phyloP scores from a whole-genome alignment of 2,329 filamentous ascomycete species.

The Elsinoe necatrix region DNA sequence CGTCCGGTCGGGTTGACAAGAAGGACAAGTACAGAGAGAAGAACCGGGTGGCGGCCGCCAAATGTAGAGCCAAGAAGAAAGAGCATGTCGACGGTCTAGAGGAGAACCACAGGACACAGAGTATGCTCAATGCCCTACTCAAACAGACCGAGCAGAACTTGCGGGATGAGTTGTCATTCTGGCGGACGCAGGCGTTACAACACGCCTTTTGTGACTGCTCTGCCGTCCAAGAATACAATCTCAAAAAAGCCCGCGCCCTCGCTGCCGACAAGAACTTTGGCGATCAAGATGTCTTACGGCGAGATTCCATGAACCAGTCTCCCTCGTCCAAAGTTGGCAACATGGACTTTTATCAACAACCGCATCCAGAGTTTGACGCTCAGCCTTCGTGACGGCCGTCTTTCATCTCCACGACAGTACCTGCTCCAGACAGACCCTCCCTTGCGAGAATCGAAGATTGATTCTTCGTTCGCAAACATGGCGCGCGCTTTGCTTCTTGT shows the following conservation, averaged over 20 bases:
- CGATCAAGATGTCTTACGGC: background rate
- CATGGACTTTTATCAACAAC: background rate
- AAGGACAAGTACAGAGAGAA: slow-evolving; percentile 56
- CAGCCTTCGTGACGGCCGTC: slow-evolving; percentile 5
- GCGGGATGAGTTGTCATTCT: slow-evolving; percentile 27
- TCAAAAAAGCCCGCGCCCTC: slow-evolving; percentile 23
- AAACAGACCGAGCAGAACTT: slow-evolving; percentile 27
- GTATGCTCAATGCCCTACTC: slow-evolving; percentile 26
- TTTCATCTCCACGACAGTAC: slow-evolving; percentile 10
- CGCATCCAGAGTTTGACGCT: slow-evolving; percentile 11
- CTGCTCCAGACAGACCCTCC: slow-evolving; percentile 10
- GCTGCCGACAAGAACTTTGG: slow-evolving; percentile 14
- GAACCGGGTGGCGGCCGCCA: slow-evolving; percentile 64
- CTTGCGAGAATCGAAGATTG: slow-evolving; percentile 1
- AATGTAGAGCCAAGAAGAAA: slow-evolving; percentile 64
- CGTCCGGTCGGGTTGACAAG: slow-evolving; percentile 33
- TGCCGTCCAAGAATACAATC: slow-evolving; percentile 28
- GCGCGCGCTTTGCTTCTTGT: slow-evolving; percentile 4
- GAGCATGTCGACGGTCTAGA: slow-evolving; percentile 47
- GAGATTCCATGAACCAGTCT: slow-evolving; percentile 13
- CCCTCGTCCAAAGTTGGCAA: background rate
- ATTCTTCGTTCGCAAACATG: slow-evolving; percentile 1
- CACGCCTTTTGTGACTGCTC: slow-evolving; percentile 29
- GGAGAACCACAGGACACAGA: slow-evolving; percentile 34
- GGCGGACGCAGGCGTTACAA: slow-evolving; percentile 28